Base-by-base conservation (phyloP, 306 rosid species). In the Biancaea sappan region DNA sequence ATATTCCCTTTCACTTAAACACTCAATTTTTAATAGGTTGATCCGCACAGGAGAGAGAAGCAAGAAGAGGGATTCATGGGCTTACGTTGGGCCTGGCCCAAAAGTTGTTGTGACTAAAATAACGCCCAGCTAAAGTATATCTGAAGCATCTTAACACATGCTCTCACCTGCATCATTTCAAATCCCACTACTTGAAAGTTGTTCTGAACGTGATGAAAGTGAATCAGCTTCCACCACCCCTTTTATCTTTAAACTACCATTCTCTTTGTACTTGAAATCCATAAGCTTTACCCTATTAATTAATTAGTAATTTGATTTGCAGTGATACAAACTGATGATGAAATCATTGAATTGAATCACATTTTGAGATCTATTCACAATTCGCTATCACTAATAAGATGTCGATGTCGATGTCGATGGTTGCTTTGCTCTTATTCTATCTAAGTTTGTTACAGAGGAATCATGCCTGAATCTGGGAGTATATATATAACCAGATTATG, bases 181-280 rank as follows among this genome's bases (percentile, higher is more conserved):
- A 69, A 72, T 58, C 89, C 59, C 89, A 89, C 77, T 79, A 65
- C 64, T 89, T 94, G 78, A 90, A 91, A 11, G 78, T 80, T 88
- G 66, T 51, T n/a, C n/a, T n/a, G n/a, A n/a, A n/a, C n/a, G 37
- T 69, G 75, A 58, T 77, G 93, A 89, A 89, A 54, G 89, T 91
- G 73, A 73, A 76, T 71, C 69, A 47, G 68, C 88, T 91, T 51
- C 68, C 89, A 22, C 26, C 80, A 66, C 80, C 72, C 78, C 89
- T 78, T 84, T 83, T 71, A 77, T 82, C 72, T 73, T 82, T 37
- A 83, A 69, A 81, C 73, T 75, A 66, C 89, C 92, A 26, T 80
- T 89, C 88, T 68, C 84, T 91, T 56, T n/a, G n/a, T n/a, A n/a
- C n/a, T n/a, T n/a, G n/a, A n/a, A n/a, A n/a, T n/a, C n/a, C n/a